These are phyloP conservation scores for Rhodotorula mucilaginosa DNA, from an alignment of 1,284 basidiomycete species.

Conservation along the genomic window DNA sequence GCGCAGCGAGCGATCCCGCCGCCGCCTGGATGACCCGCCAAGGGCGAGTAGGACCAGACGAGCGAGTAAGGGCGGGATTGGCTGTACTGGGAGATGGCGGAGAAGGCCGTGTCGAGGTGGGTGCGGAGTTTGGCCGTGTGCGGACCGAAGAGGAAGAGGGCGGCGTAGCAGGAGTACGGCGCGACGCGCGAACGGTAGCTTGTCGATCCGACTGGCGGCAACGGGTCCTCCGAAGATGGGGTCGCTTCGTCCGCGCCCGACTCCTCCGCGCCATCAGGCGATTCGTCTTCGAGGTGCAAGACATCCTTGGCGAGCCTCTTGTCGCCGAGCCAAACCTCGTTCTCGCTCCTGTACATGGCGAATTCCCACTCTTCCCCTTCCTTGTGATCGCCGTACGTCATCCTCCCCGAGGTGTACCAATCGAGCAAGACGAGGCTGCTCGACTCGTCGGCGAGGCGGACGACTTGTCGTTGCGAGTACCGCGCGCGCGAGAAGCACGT, in stretches of 20 bases:
- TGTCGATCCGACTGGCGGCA: constrained; percentile 46
- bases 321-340: constrained; percentile 70
- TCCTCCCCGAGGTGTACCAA: constrained; percentile 82
- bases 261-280: neutral
- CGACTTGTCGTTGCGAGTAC: constrained; percentile 75
- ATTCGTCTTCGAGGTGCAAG: constrained; percentile 64
- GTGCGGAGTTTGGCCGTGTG: constrained; percentile 54
- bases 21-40: constrained; percentile 32
- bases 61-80: constrained; percentile 58
- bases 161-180: constrained; percentile 83
- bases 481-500: constrained; percentile 82
- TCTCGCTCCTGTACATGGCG: constrained; percentile 74
- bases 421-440: constrained; percentile 63
- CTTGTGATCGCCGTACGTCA: constrained; percentile 11
- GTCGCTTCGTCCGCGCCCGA: neutral
- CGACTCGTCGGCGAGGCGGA: constrained; percentile 61
- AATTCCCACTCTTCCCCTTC: constrained; percentile 79
- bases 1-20: constrained; percentile 68
- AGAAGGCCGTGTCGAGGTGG: constrained; percentile 57
- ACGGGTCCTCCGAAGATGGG: constrained; percentile 9
- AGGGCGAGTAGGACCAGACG: constrained; percentile 58
- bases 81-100: constrained; percentile 60
- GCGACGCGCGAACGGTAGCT: constrained; percentile 62
- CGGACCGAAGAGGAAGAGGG: constrained; percentile 70
- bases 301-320: constrained; percentile 70